Evolutionary conservation across 75 land plant genomes (phyloP).

Genomic region (Adiantum capillusveneris): DNA sequence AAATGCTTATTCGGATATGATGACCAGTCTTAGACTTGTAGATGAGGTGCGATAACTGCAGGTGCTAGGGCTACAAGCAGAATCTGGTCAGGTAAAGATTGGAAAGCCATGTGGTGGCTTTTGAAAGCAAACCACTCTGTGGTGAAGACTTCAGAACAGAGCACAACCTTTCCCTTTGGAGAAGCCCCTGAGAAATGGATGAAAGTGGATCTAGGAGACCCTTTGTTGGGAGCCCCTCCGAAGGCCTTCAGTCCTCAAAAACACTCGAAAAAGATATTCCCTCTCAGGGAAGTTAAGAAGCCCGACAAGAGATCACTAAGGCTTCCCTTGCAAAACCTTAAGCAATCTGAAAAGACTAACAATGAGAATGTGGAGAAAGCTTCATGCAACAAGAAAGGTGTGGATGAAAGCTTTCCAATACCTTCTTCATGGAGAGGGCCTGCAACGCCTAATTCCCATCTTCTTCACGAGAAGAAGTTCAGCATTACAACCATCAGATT

Average conservation of each 20-base stretch:
- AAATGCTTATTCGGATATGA: too few species aligned
- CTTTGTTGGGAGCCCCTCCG: not conserved
- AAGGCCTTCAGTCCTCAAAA: not conserved
- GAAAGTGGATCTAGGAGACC: not conserved
- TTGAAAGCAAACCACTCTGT: not conserved
- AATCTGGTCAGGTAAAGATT: too few species aligned
- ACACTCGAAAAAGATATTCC: not conserved
- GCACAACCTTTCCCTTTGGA: too few species aligned
- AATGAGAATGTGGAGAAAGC: not conserved
- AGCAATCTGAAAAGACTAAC: not conserved
- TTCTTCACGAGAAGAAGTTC: conserved; percentile 10
- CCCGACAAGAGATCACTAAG: conserved; percentile 9
- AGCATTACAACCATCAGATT: conserved; percentile 3
- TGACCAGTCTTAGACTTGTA: too few species aligned
- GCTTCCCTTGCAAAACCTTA: conserved; percentile 9
- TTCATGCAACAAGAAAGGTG: not conserved
- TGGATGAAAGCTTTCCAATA: not conserved
- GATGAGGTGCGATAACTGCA: too few species aligned
- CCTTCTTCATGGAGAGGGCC: conserved; percentile 3
- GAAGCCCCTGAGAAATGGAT: conserved; percentile 7
- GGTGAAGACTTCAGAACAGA: not conserved
- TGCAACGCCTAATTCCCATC: not conserved
- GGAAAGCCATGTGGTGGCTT: too few species aligned
- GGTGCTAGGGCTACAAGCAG: too few species aligned
- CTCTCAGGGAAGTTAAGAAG: conserved; percentile 7